These are phyloP conservation scores for Podila horticola DNA, from an alignment of 192 early-diverging fungal species.

Conservation along the genomic window DNA sequence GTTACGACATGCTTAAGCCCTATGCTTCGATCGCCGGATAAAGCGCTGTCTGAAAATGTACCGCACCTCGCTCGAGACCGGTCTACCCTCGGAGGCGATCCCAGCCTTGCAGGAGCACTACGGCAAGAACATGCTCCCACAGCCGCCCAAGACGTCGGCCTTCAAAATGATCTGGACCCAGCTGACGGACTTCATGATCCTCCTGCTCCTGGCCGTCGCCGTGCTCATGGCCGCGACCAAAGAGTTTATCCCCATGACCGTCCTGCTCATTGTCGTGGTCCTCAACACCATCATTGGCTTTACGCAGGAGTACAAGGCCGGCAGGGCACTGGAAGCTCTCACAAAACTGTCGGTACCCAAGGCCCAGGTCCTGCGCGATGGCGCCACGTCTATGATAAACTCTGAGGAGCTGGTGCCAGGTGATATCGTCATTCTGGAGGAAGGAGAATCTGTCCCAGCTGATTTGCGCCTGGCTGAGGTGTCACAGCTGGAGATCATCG, in stretches of 20 bases:
- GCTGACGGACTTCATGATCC: slow-evolving; percentile 94
- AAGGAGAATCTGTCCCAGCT: slow-evolving; percentile 85
- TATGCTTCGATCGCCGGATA: slow-evolving; percentile 96
- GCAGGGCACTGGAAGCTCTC: slow-evolving; percentile 86
- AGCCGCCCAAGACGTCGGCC: slow-evolving; percentile 71
- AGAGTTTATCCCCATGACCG: slow-evolving; percentile 82
- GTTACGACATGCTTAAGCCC: slow-evolving; percentile 55
- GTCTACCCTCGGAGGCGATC: slow-evolving; percentile 70
- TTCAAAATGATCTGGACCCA: slow-evolving; percentile 87
- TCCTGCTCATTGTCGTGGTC: slow-evolving; percentile 73
- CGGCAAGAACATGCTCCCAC: slow-evolving; percentile 86
- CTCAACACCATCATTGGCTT: slow-evolving; percentile 94
- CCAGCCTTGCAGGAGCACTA: slow-evolving; percentile 78
- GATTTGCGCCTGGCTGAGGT: slow-evolving; percentile 80
- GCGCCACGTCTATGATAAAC: slow-evolving; percentile 68
- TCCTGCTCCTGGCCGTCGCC: slow-evolving; percentile 85
- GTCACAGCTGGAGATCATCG: slow-evolving; percentile 81
- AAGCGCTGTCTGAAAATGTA: slow-evolving; percentile 90
- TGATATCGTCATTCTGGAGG: slow-evolving; percentile 83
- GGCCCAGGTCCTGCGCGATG: slow-evolving; percentile 81
- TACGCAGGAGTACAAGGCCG: slow-evolving; percentile 95
- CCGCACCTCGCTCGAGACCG: slow-evolving; percentile 70
- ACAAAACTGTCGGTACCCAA: slow-evolving; percentile 72
- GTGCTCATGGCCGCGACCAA: slow-evolving; percentile 85
- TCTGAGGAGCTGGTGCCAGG: slow-evolving; percentile 80